Evolutionary conservation across 306 rosid genomes (phyloP), one percentile per base, ranked within the genome.

Genomic region (Ochetophila trinervis): DNA sequence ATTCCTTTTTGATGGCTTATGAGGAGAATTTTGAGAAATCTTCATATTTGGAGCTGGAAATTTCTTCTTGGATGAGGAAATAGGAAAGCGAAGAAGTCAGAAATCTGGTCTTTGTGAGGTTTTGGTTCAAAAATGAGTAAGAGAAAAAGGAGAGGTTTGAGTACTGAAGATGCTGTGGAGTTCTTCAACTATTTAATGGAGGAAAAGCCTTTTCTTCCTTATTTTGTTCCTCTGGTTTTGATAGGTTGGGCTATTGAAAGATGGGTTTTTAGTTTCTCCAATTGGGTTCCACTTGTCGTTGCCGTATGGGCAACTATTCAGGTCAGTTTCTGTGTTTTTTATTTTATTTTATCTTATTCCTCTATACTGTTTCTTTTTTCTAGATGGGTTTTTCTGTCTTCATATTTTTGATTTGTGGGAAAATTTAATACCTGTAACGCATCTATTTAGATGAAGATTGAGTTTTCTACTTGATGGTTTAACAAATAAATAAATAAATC

Each of bases 271-370:
- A 77, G 96, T 68, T 77, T 86, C 70, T 84, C 99, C 66, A 87
- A 79, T 64, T 93, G 97, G 97, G 83, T 93, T 75, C 96, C 94
- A 17, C 79, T 93, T 30, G 81, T 63, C 6, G 79, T 81, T 60
- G 97, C 91, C 47, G 90, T 90, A 0, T 90, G 97, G 97, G 79
- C 88, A 6, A 83, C 96, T 51, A n/a, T 81, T 19, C 99, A 93
- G 99, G 99, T 93, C 40, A 35, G 32, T 24, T 0, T 67, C n/a
- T 66, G 18, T 53, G 19, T 37, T 30, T 37, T 52, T 13, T 27
- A 19, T 52, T 22, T 53, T 22, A 0, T 16, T 34, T 11, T 17
- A 32, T 45, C 23, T 10, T 18, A 5, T 54, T 49, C 15, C 47
- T 4, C 22, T 23, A n/a, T 60, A 6, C 0, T 19, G 3, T 9